These are phyloP conservation scores for Pulveroboletus sp. DNA, from an alignment of 768 basidiomycete genomes.

Conservation along the genomic window DNA sequence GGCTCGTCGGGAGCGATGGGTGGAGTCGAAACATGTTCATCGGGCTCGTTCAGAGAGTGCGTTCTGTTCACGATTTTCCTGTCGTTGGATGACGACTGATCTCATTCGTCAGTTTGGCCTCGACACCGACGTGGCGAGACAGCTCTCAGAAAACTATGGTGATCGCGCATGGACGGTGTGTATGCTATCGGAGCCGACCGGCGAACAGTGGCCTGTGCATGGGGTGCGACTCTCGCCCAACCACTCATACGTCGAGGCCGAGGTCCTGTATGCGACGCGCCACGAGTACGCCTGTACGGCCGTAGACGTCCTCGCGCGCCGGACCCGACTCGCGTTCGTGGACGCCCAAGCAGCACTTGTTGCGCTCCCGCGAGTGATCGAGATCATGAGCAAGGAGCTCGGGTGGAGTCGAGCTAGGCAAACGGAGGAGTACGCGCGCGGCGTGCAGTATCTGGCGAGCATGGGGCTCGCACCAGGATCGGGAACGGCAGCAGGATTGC, in stretches of 20 bases:
- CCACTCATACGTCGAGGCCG: constrained; percentile 91
- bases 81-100: constrained; percentile 1
- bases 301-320: constrained; percentile 86
- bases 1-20: constrained; percentile 87
- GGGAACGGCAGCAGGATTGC: background rate
- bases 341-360: constrained; percentile 83
- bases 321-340: constrained; percentile 91
- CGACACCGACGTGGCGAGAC: constrained; percentile 88
- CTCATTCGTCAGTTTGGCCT: constrained; percentile 64
- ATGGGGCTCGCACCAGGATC: constrained; percentile 74
- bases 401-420: constrained; percentile 66
- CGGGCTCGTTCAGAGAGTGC: constrained; percentile 83
- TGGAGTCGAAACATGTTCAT: constrained; percentile 98
- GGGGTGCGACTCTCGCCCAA: constrained; percentile 65
- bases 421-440: constrained; percentile 52
- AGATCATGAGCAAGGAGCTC: constrained; percentile 86
- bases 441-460: constrained; percentile 65
- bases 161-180: constrained; percentile 96
- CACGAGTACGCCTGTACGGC: constrained; percentile 94
- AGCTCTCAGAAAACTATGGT: constrained; percentile 91
- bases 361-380: constrained; percentile 81
- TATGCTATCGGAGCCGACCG: constrained; percentile 72
- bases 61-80: constrained; percentile 14
- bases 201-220: constrained; percentile 80
- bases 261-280: constrained; percentile 82